Evolutionary conservation across 768 basidiomycete genomes (phyloP).

Genomic region (Mycena pura): DNA sequence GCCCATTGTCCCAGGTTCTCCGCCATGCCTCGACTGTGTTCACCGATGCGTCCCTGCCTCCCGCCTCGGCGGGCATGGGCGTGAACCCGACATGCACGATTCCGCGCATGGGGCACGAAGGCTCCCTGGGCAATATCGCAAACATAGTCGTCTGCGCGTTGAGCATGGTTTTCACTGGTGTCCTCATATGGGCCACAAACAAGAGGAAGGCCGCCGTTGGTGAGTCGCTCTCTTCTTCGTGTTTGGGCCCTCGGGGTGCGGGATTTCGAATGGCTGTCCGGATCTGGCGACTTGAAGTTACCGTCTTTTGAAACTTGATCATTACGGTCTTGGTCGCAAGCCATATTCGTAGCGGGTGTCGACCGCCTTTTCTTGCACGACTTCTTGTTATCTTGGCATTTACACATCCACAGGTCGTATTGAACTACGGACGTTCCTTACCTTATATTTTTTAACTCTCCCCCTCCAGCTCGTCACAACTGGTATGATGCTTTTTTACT

Average conservation of each 20-base stretch:
- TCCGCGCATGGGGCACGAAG: constrained; percentile 59
- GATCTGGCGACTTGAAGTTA: no score
- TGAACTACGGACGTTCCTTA: constrained; percentile 73
- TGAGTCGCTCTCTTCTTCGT: constrained; percentile 37
- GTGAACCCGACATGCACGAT: constrained; percentile 85
- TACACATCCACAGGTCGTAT: constrained; percentile 55
- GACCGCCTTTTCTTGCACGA: no score
- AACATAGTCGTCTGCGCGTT: constrained; percentile 85
- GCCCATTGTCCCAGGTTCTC: constrained; percentile 45
- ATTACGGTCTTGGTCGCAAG: no score
- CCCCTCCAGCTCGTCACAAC: constrained; percentile 84
- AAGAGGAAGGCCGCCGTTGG: constrained; percentile 90
- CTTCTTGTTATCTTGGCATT: no score
- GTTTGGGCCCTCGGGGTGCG: no score
- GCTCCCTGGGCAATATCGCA: constrained; percentile 82
- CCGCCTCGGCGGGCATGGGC: constrained; percentile 73
- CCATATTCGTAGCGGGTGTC: no score
- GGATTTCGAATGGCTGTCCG: no score
- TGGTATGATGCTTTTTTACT: constrained; percentile 10
- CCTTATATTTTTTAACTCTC: constrained; percentile 72
- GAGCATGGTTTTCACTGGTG: constrained; percentile 64
- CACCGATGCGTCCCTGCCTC: constrained; percentile 52
- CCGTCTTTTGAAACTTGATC: no score
- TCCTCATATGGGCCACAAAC: constrained; percentile 63
- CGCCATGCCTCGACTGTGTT: constrained; percentile 36